A percentile compares a stretch with the other conserved stretches of the same genome.
Conservation (phyloP, 176 grass and related monocot genomes). For the Luzula sylvatica region DNA sequence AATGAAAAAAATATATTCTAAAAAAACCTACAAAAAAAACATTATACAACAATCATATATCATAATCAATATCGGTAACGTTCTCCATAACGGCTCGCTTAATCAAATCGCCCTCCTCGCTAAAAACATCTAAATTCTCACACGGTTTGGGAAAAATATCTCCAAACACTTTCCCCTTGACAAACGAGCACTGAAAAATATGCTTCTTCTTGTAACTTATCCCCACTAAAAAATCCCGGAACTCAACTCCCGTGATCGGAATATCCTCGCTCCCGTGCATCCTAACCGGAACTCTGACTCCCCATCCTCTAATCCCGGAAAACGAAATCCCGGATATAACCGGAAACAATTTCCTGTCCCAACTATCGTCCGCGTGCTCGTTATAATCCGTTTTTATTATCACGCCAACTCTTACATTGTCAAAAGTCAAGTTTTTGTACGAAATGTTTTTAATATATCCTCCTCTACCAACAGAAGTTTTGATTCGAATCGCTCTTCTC, state of each 20-base stretch:
- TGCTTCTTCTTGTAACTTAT: slow-evolving; percentile 97
- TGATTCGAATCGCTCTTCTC: slow-evolving; percentile 67
- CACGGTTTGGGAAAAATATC: slow-evolving; percentile 66
- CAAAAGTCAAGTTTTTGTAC: slow-evolving; percentile 60
- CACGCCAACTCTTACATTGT: slow-evolving; percentile 55
- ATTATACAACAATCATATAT: slow-evolving; percentile 46
- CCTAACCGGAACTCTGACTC: slow-evolving; percentile 79
- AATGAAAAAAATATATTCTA: slow-evolving; percentile 5
- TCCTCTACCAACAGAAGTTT: slow-evolving; percentile 67
- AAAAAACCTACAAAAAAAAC: not conserved
- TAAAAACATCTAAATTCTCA: slow-evolving; percentile 57
- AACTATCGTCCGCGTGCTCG: slow-evolving; percentile 76
- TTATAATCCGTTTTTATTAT: slow-evolving; percentile 80
- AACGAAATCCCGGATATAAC: slow-evolving; percentile 54
- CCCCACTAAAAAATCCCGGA: slow-evolving; percentile 63
- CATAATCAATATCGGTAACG: slow-evolving; percentile 64
- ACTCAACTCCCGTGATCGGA: slow-evolving; percentile 55
- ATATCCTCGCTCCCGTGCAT: slow-evolving; percentile 74
- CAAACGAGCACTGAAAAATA: slow-evolving; percentile 84
- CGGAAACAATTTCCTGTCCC: slow-evolving; percentile 46
- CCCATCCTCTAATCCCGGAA: slow-evolving; percentile 50
- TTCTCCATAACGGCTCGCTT: slow-evolving; percentile 31
- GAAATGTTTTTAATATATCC: slow-evolving; percentile 61
- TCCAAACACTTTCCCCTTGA: slow-evolving; percentile 46
- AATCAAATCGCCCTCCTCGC: slow-evolving; percentile 44